A percentile compares a stretch with the other conserved stretches of the same genome.
phyloP scores from a whole-genome alignment of 176 grass and related monocot species.

The Ensete ventricosum region DNA sequence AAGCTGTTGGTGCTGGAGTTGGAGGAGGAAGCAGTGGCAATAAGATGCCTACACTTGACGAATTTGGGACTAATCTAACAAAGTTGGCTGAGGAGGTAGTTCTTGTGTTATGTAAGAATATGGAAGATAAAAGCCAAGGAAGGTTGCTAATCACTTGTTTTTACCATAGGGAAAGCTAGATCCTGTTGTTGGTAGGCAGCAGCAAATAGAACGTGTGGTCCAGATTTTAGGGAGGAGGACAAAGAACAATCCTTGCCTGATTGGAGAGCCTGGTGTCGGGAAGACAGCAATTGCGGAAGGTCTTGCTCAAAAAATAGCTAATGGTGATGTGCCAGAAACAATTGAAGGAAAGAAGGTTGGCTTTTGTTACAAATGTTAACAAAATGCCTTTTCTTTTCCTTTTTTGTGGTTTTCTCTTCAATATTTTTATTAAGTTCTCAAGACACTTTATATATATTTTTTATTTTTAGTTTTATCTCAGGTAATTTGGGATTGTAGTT shows the following conservation, averaged over 20 bases:
- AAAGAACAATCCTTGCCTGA: constrained; percentile 92
- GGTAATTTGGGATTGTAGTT: too few species aligned
- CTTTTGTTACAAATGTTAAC: too few species aligned
- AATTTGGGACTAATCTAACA: constrained; percentile 85
- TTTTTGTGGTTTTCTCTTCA: background rate
- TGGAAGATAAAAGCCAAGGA: too few species aligned
- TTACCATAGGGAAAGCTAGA: constrained; percentile 69
- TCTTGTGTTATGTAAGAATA: background rate
- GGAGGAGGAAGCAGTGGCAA: constrained; percentile 76
- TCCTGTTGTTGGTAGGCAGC: constrained; percentile 82
- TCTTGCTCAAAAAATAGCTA: constrained; percentile 71
- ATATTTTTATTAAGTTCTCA: too few species aligned
- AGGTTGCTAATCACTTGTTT: background rate
- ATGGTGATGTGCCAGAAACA: constrained; percentile 86
- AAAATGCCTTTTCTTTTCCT: too few species aligned
- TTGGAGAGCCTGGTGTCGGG: constrained; percentile 93
- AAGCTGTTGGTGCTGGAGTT: constrained; percentile 86
- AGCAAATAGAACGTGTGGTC: constrained; percentile 75
- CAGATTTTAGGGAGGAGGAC: constrained; percentile 88
- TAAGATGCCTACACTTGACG: constrained; percentile 92
- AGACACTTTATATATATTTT: too few species aligned
- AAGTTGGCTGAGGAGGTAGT: constrained; percentile 84
- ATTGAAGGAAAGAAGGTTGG: constrained; percentile 85
- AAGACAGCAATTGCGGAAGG: constrained; percentile 95
- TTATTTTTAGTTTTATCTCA: too few species aligned